Evolutionary conservation across 768 basidiomycete species (phyloP).

Genomic region (Gymnopilus junonius): DNA sequence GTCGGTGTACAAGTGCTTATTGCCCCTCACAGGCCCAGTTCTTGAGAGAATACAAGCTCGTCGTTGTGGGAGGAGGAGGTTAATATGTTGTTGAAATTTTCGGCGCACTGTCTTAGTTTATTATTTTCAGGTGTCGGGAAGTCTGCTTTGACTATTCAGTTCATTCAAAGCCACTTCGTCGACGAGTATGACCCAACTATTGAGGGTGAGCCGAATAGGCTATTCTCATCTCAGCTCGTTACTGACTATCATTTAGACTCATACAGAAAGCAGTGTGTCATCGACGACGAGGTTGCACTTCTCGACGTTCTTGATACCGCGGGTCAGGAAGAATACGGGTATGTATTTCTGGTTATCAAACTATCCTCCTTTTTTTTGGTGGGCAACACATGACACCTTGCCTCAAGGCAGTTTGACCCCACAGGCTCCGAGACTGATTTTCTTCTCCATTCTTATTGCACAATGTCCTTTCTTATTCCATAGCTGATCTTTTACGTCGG

Average conservation of each 20-base stretch:
- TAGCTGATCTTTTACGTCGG: not conserved
- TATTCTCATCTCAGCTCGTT: not conserved
- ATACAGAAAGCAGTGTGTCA: constrained; percentile 95
- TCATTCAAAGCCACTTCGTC: constrained; percentile 95
- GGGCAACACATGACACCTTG: constrained; percentile 12
- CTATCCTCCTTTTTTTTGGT: constrained; percentile 14
- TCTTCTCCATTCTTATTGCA: not conserved
- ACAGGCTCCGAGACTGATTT: not conserved
- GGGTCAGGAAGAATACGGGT: constrained; percentile 99
- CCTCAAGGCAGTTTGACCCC: constrained; percentile 24
- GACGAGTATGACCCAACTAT: constrained; percentile 96
- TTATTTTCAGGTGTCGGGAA: constrained; percentile 52
- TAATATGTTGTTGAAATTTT: not conserved
- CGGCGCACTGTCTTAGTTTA: not conserved
- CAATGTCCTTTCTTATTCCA: not conserved
- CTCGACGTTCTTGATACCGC: constrained; percentile 97
- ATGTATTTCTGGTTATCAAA: constrained; percentile 33
- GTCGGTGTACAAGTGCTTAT: constrained; percentile 11
- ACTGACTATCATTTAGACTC: constrained; percentile 63
- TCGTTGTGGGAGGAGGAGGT: constrained; percentile 99
- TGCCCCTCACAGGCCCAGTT: constrained; percentile 69
- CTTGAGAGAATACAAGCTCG: constrained; percentile 96
- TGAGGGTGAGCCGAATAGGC: constrained; percentile 59
- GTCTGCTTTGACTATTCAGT: constrained; percentile 96
- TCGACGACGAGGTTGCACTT: constrained; percentile 98